Conservation (phyloP, 305 asterid genomes). For the Fraxinus paxiana region DNA sequence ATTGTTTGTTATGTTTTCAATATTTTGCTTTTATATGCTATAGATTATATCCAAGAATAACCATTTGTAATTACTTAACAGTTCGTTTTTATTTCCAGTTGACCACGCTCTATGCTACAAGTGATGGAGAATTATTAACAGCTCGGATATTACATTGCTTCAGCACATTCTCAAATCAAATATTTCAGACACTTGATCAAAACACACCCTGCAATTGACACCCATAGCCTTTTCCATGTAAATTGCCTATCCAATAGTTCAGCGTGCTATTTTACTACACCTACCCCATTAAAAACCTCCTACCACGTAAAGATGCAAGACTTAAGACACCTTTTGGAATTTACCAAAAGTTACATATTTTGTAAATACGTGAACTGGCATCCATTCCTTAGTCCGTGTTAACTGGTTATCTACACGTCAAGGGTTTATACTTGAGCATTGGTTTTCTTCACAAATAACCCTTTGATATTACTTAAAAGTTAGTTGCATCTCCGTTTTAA, state of each 20-base stretch:
- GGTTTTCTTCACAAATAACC: too few species aligned
- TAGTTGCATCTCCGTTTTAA: too few species aligned
- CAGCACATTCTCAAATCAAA: background rate
- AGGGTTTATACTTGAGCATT: too few species aligned
- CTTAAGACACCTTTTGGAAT: background rate
- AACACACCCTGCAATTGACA: background rate
- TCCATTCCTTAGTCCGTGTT: too few species aligned
- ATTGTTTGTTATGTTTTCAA: background rate
- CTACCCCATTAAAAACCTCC: background rate
- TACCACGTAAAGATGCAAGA: background rate
- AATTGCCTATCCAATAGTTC: background rate
- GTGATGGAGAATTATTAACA: background rate
- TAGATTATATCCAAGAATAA: background rate
- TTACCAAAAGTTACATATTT: too few species aligned
- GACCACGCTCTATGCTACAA: background rate
- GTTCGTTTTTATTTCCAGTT: background rate
- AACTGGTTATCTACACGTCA: too few species aligned
- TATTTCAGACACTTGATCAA: background rate
- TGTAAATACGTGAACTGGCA: too few species aligned
- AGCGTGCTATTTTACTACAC: background rate
- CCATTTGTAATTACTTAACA: background rate
- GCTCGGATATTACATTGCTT: background rate
- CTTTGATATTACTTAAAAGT: too few species aligned
- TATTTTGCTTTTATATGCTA: background rate
- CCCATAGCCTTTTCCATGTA: background rate